A percentile compares a stretch with the other conserved stretches of the same genome.
These are phyloP conservation scores for Talaromyces borbonicus DNA, from an alignment of 495 filamentous ascomycete genomes.

Conservation along the genomic window DNA sequence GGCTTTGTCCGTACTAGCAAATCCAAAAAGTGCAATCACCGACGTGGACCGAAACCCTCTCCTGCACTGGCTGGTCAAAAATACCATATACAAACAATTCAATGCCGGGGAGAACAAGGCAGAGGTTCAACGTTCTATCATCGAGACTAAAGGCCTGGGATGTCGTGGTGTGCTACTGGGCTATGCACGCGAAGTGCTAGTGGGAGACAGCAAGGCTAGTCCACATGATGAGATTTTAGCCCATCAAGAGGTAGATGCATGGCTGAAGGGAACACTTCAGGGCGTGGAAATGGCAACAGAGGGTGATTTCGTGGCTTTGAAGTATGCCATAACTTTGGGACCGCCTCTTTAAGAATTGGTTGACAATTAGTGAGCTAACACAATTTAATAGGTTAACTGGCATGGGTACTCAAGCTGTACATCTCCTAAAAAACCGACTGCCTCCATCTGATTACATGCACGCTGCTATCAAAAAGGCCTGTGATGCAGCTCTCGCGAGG, in stretches of 20 bases:
- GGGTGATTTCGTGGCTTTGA: constrained; percentile 81
- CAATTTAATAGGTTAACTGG: constrained; percentile 57
- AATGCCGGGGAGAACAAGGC: constrained; percentile 39
- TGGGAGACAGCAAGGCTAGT: constrained; percentile 26
- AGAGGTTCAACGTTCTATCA: constrained; percentile 35
- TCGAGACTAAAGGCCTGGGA: constrained; percentile 33
- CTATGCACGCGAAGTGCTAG: constrained; percentile 38
- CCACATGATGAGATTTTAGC: constrained; percentile 25
- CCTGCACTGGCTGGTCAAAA: constrained; percentile 34
- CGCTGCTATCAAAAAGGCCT: constrained; percentile 63
- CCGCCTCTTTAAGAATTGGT: not conserved
- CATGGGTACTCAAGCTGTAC: constrained; percentile 69
- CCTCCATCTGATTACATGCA: constrained; percentile 53
- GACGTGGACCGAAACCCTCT: constrained; percentile 38
- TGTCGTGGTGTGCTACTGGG: constrained; percentile 39
- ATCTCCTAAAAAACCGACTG: constrained; percentile 46
- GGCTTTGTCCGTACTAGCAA: constrained; percentile 58
- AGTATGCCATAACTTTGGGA: constrained; percentile 35
- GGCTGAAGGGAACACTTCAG: constrained; percentile 64
- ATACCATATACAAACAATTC: constrained; percentile 42
- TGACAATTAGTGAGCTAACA: constrained; percentile 10
- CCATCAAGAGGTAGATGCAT: constrained; percentile 54
- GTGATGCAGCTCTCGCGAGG: constrained; percentile 59
- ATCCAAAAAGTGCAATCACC: constrained; percentile 47
- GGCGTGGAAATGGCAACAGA: constrained; percentile 63